phyloP scores from a whole-genome alignment of 2,329 filamentous ascomycete species.

The Penicillium psychrosexuale region DNA sequence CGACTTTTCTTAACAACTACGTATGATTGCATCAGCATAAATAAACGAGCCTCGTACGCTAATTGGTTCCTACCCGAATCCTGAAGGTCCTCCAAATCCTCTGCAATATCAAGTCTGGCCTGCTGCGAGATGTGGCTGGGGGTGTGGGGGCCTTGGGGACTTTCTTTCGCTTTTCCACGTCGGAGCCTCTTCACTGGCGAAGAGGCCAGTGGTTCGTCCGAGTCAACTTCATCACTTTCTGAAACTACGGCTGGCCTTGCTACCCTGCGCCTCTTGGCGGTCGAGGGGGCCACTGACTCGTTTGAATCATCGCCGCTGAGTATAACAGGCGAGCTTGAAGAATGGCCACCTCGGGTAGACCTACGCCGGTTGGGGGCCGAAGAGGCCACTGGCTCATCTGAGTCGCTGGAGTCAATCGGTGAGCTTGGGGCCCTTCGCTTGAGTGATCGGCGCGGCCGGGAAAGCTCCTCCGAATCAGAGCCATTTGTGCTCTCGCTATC shows the following conservation, averaged over 20 bases:
- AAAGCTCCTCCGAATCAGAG: slow-evolving; percentile 14
- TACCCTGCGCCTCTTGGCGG: background rate
- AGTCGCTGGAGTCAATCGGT: slow-evolving; percentile 26
- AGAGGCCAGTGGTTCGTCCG: background rate
- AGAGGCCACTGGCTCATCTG: slow-evolving; percentile 25
- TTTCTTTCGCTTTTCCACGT: slow-evolving; percentile 11
- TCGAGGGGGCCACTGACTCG: background rate
- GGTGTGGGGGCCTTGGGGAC: slow-evolving; percentile 25
- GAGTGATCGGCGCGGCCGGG: slow-evolving; percentile 27
- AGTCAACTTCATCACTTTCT: background rate
- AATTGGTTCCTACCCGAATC: slow-evolving; percentile 38
- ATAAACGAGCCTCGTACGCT: background rate
- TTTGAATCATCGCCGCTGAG: background rate
- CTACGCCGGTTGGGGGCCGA: slow-evolving; percentile 25
- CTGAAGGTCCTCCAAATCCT: slow-evolving; percentile 45
- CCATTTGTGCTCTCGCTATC: background rate
- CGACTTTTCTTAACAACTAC: slow-evolving; percentile 38
- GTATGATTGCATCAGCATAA: background rate
- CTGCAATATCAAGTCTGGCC: slow-evolving; percentile 43
- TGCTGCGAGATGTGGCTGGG: slow-evolving; percentile 28
- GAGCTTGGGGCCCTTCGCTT: slow-evolving; percentile 26
- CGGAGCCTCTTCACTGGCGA: slow-evolving; percentile 31
- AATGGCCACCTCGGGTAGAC: background rate
- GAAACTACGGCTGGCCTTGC: background rate
- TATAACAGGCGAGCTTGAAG: background rate